Evolutionary conservation across 768 basidiomycete species (phyloP).

Genomic region (Xerocomus spinulosus): DNA sequence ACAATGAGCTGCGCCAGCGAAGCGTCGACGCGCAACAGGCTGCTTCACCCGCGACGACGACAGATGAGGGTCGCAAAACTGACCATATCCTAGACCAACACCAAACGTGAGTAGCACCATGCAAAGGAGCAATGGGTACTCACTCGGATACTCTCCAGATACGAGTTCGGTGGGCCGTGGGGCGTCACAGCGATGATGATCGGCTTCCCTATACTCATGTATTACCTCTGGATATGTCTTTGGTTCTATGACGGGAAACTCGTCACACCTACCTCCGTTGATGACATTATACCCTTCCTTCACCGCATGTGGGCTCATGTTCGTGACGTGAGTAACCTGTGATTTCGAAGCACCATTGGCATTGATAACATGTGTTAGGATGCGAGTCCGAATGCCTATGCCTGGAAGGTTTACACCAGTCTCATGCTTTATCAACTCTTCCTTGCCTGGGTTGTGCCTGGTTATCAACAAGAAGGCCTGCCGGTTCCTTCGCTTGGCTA

Average conservation of each 20-base stretch:
- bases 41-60: constrained; percentile 31
- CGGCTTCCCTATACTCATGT: constrained; percentile 93
- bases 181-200: constrained; percentile 93
- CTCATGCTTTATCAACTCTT: constrained; percentile 86
- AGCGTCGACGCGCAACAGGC: constrained; percentile 12
- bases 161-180: constrained; percentile 94
- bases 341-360: background rate
- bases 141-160: constrained; percentile 42
- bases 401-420: constrained; percentile 86
- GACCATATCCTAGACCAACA: constrained; percentile 76
- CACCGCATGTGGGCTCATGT: constrained; percentile 82
- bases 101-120: constrained; percentile 40
- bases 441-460: constrained; percentile 87
- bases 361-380: constrained; percentile 48
- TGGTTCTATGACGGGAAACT: constrained; percentile 92
- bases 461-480: constrained; percentile 90
- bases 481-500: constrained; percentile 93
- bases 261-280: constrained; percentile 60
- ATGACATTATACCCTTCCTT: constrained; percentile 76
- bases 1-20: constrained; percentile 29
- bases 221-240: constrained; percentile 97
- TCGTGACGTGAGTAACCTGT: constrained; percentile 50
- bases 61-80: constrained; percentile 67
- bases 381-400: constrained; percentile 84
- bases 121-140: background rate